phyloP scores from a whole-genome alignment of 116 monocot genomes.

The Trichopus zeylanicus region DNA sequence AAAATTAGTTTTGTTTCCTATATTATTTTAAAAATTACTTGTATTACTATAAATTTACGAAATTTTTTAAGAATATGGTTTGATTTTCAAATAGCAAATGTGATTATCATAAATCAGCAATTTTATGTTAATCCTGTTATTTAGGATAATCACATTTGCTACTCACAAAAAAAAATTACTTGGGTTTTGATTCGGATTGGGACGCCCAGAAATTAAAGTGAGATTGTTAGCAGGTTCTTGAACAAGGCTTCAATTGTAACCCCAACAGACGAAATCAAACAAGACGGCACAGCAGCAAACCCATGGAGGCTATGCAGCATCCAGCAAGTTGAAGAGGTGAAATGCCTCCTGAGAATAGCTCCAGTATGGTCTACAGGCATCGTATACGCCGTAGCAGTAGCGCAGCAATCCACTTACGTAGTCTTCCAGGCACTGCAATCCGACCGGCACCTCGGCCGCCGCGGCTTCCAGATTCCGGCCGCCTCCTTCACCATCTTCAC shows the following conservation, averaged over 20 bases:
- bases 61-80: no score
- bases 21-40: no score
- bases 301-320: constrained; percentile 26
- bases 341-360: constrained; percentile 27
- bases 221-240: constrained; percentile 27
- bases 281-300: constrained; percentile 4
- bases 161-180: no score
- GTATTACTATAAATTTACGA: no score
- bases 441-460: constrained; percentile 7
- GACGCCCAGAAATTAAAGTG: no score
- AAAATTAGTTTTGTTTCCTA: no score
- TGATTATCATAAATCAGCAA: no score
- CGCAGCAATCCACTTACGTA: constrained; percentile 18
- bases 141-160: no score
- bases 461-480: constrained; percentile 33
- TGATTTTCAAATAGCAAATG: no score
- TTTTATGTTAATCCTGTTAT: no score
- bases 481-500: constrained; percentile 21
- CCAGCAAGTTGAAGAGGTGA: constrained; percentile 48
- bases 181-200: no score
- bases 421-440: constrained; percentile 45
- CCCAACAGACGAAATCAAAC: constrained; percentile 8
- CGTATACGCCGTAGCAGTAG: constrained; percentile 17
- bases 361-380: constrained; percentile 40
- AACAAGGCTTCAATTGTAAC: constrained; percentile 48